A percentile compares a stretch with the other conserved stretches of the same genome.
phyloP scores from a whole-genome alignment of 805 yeast species.

The Yamadazyma ubonensis region DNA sequence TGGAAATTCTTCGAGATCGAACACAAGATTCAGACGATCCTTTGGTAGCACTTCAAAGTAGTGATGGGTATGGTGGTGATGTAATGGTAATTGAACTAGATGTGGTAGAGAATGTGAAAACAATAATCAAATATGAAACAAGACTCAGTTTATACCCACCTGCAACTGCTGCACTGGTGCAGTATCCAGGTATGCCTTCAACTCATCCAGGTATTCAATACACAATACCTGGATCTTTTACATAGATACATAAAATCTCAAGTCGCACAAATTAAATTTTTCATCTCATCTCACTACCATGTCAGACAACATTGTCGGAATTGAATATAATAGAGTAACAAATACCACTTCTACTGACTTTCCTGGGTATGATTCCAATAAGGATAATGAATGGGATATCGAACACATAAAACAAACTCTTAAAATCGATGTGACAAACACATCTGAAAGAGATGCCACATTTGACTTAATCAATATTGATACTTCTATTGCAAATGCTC shows the following conservation, averaged over 20 bases:
- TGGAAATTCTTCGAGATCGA: slow-evolving; percentile 22
- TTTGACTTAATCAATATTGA: slow-evolving; percentile 87
- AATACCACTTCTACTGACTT: slow-evolving; percentile 88
- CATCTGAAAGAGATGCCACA: slow-evolving; percentile 70
- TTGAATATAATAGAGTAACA: slow-evolving; percentile 88
- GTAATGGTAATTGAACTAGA: slow-evolving; percentile 31
- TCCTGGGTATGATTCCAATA: slow-evolving; percentile 76
- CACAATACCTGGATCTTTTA: slow-evolving; percentile 13
- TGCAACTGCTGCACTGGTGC: slow-evolving; percentile 2
- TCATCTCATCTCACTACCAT: slow-evolving; percentile 10
- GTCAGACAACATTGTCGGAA: slow-evolving; percentile 62
- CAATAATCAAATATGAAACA: slow-evolving; percentile 10
- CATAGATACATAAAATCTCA: slow-evolving; percentile 1
- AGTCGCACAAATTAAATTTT: slow-evolving; percentile 3
- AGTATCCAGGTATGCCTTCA: not conserved
- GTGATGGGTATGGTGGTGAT: slow-evolving; percentile 43
- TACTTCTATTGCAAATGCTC: slow-evolving; percentile 92
- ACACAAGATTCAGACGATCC: not conserved
- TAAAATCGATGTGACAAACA: slow-evolving; percentile 63
- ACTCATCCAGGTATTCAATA: not conserved
- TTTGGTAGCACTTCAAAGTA: slow-evolving; percentile 11
- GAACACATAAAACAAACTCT: slow-evolving; percentile 71
- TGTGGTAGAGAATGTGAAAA: slow-evolving; percentile 9
- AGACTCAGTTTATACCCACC: slow-evolving; percentile 5
- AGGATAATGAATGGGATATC: slow-evolving; percentile 71